Evolutionary conservation across 352 stramenopile genomes (phyloP), one percentile per base, ranked within the genome.

Genomic region (Phytophthora megakarya): DNA sequence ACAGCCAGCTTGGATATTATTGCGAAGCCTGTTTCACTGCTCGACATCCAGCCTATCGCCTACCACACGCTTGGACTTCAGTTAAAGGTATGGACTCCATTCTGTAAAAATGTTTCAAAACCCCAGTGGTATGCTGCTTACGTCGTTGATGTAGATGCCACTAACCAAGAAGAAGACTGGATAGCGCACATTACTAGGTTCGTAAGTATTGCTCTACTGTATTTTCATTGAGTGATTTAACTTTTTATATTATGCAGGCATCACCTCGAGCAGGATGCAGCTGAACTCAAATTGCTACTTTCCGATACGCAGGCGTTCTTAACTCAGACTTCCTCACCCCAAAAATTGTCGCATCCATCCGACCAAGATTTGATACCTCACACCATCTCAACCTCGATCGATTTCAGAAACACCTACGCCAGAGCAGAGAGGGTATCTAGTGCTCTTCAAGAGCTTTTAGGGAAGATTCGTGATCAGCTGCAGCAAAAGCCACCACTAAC

Each of bases 151-250:
- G 26, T 43, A 81, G 81, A 88, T 23, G 59, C 74, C 35, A 73
- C 81, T 37, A 78, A 89, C 25, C 76, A 84, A 35, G 74, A 89
- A 19, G 51, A 86, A 38, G 81, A 88, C 18, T 92, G 85, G 85
- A 55, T 87, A 21, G 58, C 70, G 0, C 82, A 93, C 37, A 48
- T 91, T 25, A 65, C 74, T 3, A 72, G 70, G 84, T 92, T 52
- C 15, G 60, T 72, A 46, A 22, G 9, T 0, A 3, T 8, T 26
- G 11, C 15, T 9, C 26, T 32, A 32, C 4, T 32, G 13, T 11
- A 11, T 35, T 35, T 15, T 35, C 3, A 12, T 35, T 35, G 30
- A 35, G 8, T 13, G 1, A 11, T 19, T 43, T 37, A 38, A 43
- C 25, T 13, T 43, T 7, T 13, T 52, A 55, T 64, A 21, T 37